Conservation (phyloP, 176 grass and related monocot species). For the Musa schizocarpa region DNA sequence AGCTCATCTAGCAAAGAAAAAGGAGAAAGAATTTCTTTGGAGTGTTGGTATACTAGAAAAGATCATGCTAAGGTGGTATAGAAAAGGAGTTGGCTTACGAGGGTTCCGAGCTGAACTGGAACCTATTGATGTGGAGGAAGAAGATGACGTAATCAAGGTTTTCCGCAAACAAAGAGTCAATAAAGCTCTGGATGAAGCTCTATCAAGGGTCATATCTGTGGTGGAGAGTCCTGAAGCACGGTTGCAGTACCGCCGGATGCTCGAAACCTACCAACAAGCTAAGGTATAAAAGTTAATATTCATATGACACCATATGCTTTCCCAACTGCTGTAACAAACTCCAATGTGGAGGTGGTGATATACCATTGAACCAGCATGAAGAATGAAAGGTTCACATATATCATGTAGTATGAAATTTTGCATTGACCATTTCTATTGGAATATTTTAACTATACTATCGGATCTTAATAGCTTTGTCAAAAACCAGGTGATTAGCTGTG, state of each 20-base stretch:
- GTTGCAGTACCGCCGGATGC: conserved; percentile 74
- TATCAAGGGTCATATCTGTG: conserved; percentile 56
- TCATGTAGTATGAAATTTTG: too few relatives aligned
- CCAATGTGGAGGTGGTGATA: too few relatives aligned
- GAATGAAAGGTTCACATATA: too few relatives aligned
- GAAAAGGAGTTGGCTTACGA: conserved; percentile 52
- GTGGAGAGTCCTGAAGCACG: conserved; percentile 40
- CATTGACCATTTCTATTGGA: too few relatives aligned
- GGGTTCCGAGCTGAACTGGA: conserved; percentile 36
- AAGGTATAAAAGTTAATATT: conserved; percentile 34
- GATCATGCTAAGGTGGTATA: conserved; percentile 61
- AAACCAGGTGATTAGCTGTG: too few relatives aligned
- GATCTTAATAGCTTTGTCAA: too few relatives aligned
- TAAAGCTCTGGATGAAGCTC: conserved; percentile 58
- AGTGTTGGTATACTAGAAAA: conserved; percentile 77
- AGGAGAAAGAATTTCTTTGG: conserved; percentile 41
- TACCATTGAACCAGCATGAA: too few relatives aligned
- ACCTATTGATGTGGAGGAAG: conserved; percentile 47
- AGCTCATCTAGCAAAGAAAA: conserved; percentile 71
- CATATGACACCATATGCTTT: neutral
- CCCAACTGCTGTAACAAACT: too few relatives aligned
- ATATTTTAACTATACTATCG: too few relatives aligned
- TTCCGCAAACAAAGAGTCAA: conserved; percentile 77
- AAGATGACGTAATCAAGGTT: conserved; percentile 44
- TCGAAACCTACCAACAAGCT: conserved; percentile 43